Evolutionary conservation across 257 asterid species (phyloP).

Genomic region (Capsicum rhomboideum): DNA sequence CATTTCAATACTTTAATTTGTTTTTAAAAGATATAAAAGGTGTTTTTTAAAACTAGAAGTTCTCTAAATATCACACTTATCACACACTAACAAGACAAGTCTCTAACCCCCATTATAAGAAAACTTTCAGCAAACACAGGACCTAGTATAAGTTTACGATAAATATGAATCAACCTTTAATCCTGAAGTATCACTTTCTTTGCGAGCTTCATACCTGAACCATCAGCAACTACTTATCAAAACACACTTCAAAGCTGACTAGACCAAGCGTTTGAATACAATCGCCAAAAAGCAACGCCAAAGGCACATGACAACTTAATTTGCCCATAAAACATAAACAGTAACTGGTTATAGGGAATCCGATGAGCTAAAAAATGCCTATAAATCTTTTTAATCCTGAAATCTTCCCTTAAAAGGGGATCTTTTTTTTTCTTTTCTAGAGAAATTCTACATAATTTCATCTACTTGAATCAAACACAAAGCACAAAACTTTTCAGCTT

Average conservation of each 20-base stretch:
- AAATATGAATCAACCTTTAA: not conserved
- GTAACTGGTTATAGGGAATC: too few relatives aligned
- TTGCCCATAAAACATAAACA: too few relatives aligned
- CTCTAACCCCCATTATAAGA: not conserved
- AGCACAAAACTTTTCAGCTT: not conserved
- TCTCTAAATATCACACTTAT: not conserved
- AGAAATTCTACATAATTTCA: too few relatives aligned
- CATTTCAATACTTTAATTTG: not conserved
- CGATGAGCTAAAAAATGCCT: not conserved
- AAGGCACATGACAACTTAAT: too few relatives aligned
- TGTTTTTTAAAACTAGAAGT: not conserved
- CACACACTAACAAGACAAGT: not conserved
- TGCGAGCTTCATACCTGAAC: too few relatives aligned
- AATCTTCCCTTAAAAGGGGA: not conserved
- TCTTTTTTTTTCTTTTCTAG: not conserved
- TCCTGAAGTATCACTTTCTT: too few relatives aligned
- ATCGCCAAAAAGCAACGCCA: too few relatives aligned
- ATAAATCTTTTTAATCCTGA: not conserved
- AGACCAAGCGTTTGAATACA: too few relatives aligned
- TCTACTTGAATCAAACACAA: not conserved
- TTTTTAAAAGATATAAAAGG: not conserved
- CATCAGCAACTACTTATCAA: too few relatives aligned
- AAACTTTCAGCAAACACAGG: not conserved
- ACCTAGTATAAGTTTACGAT: not conserved
- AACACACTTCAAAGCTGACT: too few relatives aligned